Evolutionary conservation across 805 yeast genomes (phyloP).

Genomic region (Candida insectorum): DNA sequence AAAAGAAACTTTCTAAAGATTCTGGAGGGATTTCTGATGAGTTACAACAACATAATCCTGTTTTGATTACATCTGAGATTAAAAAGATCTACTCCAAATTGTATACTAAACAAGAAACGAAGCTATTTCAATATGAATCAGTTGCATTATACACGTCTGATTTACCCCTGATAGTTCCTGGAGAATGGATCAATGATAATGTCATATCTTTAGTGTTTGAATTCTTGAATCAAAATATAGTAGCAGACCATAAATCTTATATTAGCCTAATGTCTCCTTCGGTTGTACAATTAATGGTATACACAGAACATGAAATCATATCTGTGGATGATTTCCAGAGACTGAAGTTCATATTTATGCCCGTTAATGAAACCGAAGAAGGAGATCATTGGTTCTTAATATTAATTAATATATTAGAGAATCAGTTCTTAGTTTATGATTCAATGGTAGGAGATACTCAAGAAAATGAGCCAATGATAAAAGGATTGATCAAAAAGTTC

Average conservation of each 20-base stretch:
- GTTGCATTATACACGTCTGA: slow-evolving; percentile 59
- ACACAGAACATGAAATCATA: slow-evolving; percentile 28
- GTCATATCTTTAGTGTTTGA: slow-evolving; percentile 63
- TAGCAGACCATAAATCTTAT: slow-evolving; percentile 14
- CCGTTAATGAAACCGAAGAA: slow-evolving; percentile 56
- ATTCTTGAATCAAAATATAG: slow-evolving; percentile 25
- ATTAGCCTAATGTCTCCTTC: slow-evolving; percentile 50
- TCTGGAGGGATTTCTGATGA: not conserved
- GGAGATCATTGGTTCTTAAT: slow-evolving; percentile 79
- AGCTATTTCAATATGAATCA: slow-evolving; percentile 50
- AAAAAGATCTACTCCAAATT: slow-evolving; percentile 17
- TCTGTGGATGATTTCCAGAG: slow-evolving; percentile 23
- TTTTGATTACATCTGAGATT: slow-evolving; percentile 10
- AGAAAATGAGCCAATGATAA: slow-evolving; percentile 20
- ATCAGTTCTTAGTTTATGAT: slow-evolving; percentile 55
- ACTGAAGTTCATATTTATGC: slow-evolving; percentile 55
- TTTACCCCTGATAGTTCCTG: slow-evolving; percentile 52
- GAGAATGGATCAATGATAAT: slow-evolving; percentile 74
- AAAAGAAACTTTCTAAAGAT: slow-evolving; percentile 9
- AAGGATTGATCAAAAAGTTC: slow-evolving; percentile 19
- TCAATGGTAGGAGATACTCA: slow-evolving; percentile 41
- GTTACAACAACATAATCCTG: slow-evolving; percentile 1
- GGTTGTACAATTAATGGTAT: slow-evolving; percentile 58
- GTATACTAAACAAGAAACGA: slow-evolving; percentile 14
- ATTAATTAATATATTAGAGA: slow-evolving; percentile 47